Conservation (phyloP, 1,284 basidiomycete genomes). For the Mycena citricolor region DNA sequence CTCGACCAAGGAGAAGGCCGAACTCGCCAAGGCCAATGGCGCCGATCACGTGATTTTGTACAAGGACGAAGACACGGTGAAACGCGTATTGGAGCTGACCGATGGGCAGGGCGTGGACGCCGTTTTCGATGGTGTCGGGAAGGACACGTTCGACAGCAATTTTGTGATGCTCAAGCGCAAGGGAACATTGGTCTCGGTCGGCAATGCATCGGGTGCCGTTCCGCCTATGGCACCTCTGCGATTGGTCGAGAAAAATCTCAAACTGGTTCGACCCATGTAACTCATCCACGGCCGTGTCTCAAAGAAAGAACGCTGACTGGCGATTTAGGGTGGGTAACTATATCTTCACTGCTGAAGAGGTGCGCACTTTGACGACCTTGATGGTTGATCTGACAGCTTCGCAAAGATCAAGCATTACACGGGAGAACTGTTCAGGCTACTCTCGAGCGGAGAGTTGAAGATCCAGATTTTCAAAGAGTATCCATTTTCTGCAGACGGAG, state of each 20-base stretch:
- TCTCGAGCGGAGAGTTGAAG: constrained; percentile 64
- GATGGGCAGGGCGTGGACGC: constrained; percentile 82
- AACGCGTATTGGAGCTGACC: constrained; percentile 74
- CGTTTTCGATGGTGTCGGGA: constrained; percentile 92
- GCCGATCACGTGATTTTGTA: constrained; percentile 88
- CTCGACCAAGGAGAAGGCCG: constrained; percentile 81
- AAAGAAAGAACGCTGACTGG: neutral
- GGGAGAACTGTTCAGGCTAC: constrained; percentile 64
- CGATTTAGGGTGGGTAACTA: constrained; percentile 61
- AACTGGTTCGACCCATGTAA: constrained; percentile 72
- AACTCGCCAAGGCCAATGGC: constrained; percentile 74
- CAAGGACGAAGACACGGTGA: constrained; percentile 66
- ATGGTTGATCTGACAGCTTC: constrained; percentile 66
- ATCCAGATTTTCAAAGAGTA: constrained; percentile 80
- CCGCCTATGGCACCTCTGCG: constrained; percentile 72
- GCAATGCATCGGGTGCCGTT: constrained; percentile 85
- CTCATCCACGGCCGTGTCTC: constrained; percentile 28
- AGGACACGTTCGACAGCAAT: constrained; percentile 85
- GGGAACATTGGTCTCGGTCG: constrained; percentile 84
- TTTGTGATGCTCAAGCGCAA: constrained; percentile 79
- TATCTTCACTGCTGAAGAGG: constrained; percentile 70
- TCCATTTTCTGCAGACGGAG: constrained; percentile 79
- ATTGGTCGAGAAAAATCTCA: constrained; percentile 83
- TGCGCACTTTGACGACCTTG: constrained; percentile 48
- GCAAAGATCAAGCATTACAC: constrained; percentile 72